Percentiles rank a stretch among this genome's conserved stretches.
phyloP scores from a whole-genome alignment of 257 asterid genomes.

The Cynanchum wilfordii region DNA sequence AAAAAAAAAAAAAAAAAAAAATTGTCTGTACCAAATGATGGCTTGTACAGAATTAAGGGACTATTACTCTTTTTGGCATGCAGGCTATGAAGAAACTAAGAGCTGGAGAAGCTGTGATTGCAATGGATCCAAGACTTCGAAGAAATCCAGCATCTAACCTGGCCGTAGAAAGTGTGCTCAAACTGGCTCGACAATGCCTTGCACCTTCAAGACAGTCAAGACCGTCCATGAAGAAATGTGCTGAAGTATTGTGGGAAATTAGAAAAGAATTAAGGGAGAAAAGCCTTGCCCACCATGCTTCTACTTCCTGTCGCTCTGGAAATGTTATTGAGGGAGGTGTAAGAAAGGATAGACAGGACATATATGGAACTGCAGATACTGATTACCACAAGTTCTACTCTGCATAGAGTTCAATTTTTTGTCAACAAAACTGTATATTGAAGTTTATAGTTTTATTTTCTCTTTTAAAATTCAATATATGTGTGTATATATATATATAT shows the following conservation, averaged over 20 bases:
- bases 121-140: conserved; percentile 58
- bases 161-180: conserved; percentile 50
- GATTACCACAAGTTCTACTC: conserved; percentile 37
- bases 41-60: background rate
- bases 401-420: conserved; percentile 18
- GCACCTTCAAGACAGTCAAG: conserved; percentile 52
- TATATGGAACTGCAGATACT: conserved; percentile 22
- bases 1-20: too few species aligned
- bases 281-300: conserved; percentile 10
- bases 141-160: conserved; percentile 37
- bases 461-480: too few species aligned
- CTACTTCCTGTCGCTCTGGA: conserved; percentile 30
- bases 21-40: background rate
- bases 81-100: conserved; percentile 54
- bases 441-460: background rate
- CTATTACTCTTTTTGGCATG: conserved; percentile 4
- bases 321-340: conserved; percentile 18
- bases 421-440: background rate
- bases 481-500: too few species aligned
- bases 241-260: conserved; percentile 54
- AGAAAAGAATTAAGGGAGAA: conserved; percentile 39
- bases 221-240: conserved; percentile 69
- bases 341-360: conserved; percentile 17
- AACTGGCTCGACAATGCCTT: conserved; percentile 55
- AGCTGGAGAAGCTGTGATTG: conserved; percentile 40